Evolutionary conservation across 78 protist genomes (phyloP).

Genomic region (Mantamonas sphyraenae): DNA sequence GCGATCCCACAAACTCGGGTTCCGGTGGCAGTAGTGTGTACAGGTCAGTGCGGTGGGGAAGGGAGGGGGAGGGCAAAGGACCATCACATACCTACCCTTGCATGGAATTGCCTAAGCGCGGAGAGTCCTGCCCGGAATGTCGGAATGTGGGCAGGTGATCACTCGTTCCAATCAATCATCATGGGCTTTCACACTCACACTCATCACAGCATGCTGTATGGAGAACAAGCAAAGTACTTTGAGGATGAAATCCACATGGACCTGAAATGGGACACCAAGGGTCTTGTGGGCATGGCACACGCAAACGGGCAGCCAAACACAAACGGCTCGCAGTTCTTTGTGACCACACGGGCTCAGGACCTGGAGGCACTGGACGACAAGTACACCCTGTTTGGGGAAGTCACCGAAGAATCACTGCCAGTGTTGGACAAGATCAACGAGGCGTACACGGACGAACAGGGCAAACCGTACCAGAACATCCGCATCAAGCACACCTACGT

Average conservation of each 20-base stretch:
- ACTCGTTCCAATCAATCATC: too few species aligned
- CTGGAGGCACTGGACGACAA: constrained; percentile 69
- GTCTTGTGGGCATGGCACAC: constrained; percentile 67
- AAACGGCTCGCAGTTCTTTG: background rate
- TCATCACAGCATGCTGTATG: constrained; percentile 37
- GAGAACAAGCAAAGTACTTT: constrained; percentile 58
- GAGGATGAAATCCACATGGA: constrained; percentile 70
- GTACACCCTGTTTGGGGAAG: constrained; percentile 87
- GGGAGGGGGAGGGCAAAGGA: too few species aligned
- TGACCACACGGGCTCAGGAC: constrained; percentile 33
- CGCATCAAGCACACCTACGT: constrained; percentile 83
- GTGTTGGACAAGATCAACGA: constrained; percentile 50
- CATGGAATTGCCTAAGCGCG: too few species aligned
- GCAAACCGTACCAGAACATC: constrained; percentile 67
- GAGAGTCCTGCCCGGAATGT: too few species aligned
- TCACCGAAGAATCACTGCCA: constrained; percentile 84
- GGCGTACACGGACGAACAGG: constrained; percentile 43
- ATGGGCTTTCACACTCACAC: too few species aligned
- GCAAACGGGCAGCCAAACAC: constrained; percentile 33
- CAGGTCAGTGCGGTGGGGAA: too few species aligned
- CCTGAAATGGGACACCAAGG: constrained; percentile 29
- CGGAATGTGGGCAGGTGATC: too few species aligned
- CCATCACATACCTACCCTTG: too few species aligned
- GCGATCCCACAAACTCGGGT: constrained; percentile 90
- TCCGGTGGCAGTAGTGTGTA: constrained; percentile 73